phyloP scores from a whole-genome alignment of 106 monocot species.

The Apostasia ramifera region DNA sequence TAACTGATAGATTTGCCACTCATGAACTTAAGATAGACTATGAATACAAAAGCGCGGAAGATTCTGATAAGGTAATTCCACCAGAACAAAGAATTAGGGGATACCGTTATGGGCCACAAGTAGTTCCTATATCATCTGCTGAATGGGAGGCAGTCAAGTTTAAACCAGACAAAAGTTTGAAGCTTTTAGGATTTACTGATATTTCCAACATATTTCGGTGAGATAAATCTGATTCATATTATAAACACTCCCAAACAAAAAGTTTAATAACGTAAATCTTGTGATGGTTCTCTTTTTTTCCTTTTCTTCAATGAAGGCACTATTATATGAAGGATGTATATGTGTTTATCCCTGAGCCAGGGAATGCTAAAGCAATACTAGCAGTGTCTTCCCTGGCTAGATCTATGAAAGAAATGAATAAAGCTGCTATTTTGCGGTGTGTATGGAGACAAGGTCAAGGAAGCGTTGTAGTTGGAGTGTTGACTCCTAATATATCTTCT shows the following conservation, averaged over 20 bases:
- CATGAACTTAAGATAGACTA: slow-evolving; percentile 95
- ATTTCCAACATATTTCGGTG: slow-evolving; percentile 72
- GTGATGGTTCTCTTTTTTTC: slow-evolving; percentile 12
- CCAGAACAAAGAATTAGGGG: slow-evolving; percentile 96
- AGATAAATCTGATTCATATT: slow-evolving; percentile 6
- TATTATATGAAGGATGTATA: slow-evolving; percentile 89
- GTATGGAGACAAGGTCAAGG: slow-evolving; percentile 91
- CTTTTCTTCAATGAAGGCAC: slow-evolving; percentile 52
- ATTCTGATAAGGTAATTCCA: slow-evolving; percentile 71
- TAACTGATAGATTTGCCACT: slow-evolving; percentile 79
- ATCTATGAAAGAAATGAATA: slow-evolving; percentile 92
- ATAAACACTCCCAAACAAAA: no score
- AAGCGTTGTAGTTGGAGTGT: slow-evolving; percentile 73
- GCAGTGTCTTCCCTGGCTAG: slow-evolving; percentile 79
- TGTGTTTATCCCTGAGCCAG: slow-evolving; percentile 82
- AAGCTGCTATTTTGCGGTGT: slow-evolving; percentile 84
- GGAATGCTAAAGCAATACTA: slow-evolving; percentile 65
- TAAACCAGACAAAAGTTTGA: slow-evolving; percentile 81
- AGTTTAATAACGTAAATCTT: no score
- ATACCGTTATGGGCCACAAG: slow-evolving; percentile 96
- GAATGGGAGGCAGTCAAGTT: slow-evolving; percentile 90
- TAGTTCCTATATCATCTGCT: slow-evolving; percentile 76
- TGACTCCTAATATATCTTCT: slow-evolving; percentile 78
- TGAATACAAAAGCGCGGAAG: slow-evolving; percentile 68
- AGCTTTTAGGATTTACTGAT: slow-evolving; percentile 88